These are phyloP conservation scores for Neophaeococcomyces mojaviensis DNA, from an alignment of 2,329 filamentous ascomycete genomes.

Conservation along the genomic window DNA sequence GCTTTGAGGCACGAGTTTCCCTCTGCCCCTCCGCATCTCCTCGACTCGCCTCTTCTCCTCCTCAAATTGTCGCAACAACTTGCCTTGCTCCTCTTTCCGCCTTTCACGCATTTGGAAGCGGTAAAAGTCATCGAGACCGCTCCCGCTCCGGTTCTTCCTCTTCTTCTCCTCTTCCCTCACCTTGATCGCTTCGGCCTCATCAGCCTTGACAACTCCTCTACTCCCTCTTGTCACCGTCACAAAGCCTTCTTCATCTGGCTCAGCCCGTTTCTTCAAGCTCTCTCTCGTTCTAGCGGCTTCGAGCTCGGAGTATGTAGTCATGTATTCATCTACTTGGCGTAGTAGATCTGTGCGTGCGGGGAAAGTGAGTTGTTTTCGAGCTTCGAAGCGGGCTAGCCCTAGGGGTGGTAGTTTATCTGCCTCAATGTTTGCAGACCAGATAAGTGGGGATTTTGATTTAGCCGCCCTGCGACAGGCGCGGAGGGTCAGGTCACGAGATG, in stretches of 20 bases:
- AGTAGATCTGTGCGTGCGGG: constrained; percentile 63
- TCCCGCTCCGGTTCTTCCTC: constrained; percentile 52
- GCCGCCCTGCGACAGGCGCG: constrained; percentile 63
- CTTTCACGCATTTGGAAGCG: constrained; percentile 74
- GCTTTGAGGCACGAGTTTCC: constrained; percentile 44
- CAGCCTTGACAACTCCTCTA: constrained; percentile 61
- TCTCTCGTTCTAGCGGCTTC: constrained; percentile 58
- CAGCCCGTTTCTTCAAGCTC: constrained; percentile 59
- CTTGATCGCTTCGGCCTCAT: constrained; percentile 56
- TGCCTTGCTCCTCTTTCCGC: constrained; percentile 65
- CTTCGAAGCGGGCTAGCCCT: constrained; percentile 48
- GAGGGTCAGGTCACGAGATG: constrained; percentile 66
- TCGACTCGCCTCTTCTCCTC: constrained; percentile 66
- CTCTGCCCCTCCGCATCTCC: constrained; percentile 61
- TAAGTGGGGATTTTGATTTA: constrained; percentile 48
- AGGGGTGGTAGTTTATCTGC: constrained; percentile 48
- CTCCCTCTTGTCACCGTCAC: constrained; percentile 81
- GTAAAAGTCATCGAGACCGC: constrained; percentile 67
- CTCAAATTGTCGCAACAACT: constrained; percentile 65
- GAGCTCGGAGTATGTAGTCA: constrained; percentile 64
- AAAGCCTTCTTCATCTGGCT: constrained; percentile 92
- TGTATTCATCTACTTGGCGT: constrained; percentile 72
- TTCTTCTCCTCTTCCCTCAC: constrained; percentile 56
- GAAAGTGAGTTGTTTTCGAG: constrained; percentile 64
- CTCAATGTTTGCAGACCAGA: constrained; percentile 61